Evolutionary conservation across 495 filamentous ascomycete species (phyloP), one percentile per base, ranked within the genome.

Genomic region (Hyaloscypha hepaticicola): DNA sequence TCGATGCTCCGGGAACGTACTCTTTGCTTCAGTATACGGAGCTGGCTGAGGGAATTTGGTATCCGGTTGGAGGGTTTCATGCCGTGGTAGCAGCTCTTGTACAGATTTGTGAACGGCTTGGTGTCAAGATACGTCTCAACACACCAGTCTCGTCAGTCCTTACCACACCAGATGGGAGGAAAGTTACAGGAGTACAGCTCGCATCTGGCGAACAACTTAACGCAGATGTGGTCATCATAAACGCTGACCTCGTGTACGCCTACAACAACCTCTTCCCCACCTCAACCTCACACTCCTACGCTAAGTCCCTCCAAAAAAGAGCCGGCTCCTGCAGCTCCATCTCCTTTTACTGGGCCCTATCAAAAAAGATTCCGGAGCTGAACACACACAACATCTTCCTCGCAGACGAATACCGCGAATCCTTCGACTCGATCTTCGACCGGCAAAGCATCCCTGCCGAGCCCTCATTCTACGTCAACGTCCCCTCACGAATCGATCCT

Each of bases 311-410:
- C 6, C 66, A 76, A 27, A 75, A 77, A 55, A 74, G 80, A 1
- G 66, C 78, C 0, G 78, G 84, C 33, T 87, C 84, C 8, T 91
- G 88, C 75, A 87, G 83, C 70, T 87, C 84, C 45, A 88, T 91
- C 49, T 90, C 86, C 5, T 90, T 90, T 74, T 91, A 89, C 76
- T 91, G 88, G 88, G 79, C 82, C 22, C 78, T 91, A 26, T 73
- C 81, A 61, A 72, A 77, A 26, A 72, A 77, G 31, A 71, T 90
- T 2, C 83, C 85, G 0, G 78, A 85, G 65, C 76, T 91, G 1
- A 74, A 76, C n/a, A 82, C 85, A 9, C 88, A 91, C 72, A 91
- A 91, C 66, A 88, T 90, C 69, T 91, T 91, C 76, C 80, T 91
- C 22, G 87, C 87, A 6, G 83, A 88, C 60, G 78, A 85, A 63